A percentile compares a stretch with the other conserved stretches of the same genome.
phyloP scores from a whole-genome alignment of 2,329 filamentous ascomycete genomes.

The Aspergillus floridensis region DNA sequence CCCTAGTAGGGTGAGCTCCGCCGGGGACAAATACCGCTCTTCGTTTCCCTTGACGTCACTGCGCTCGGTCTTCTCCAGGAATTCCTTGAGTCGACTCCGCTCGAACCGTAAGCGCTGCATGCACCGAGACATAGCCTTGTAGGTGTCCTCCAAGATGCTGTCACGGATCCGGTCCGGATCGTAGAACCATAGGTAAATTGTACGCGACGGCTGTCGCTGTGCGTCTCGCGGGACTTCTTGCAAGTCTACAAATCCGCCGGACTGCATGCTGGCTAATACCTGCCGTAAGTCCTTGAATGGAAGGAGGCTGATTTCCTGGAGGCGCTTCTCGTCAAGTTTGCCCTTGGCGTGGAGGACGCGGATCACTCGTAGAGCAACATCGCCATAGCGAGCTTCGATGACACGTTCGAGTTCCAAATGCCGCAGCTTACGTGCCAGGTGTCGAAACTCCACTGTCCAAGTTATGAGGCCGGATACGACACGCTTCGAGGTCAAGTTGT shows the following conservation, averaged over 20 bases:
- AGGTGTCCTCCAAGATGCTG: conserved; percentile 74
- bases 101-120: conserved; percentile 78
- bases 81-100: conserved; percentile 65
- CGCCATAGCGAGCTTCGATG: conserved; percentile 73
- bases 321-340: conserved; percentile 89
- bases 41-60: conserved; percentile 83
- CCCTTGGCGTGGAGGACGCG: conserved; percentile 83
- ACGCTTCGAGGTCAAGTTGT: conserved; percentile 37
- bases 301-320: conserved; percentile 77
- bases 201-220: conserved; percentile 74
- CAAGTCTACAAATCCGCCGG: conserved; percentile 80
- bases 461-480: conserved; percentile 58
- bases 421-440: conserved; percentile 67
- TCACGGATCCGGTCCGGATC: conserved; percentile 70
- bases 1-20: conserved; percentile 69
- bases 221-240: conserved; percentile 93
- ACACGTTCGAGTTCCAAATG: conserved; percentile 78
- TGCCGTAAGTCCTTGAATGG: conserved; percentile 80
- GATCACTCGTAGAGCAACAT: conserved; percentile 74
- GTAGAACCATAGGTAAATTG: conserved; percentile 89
- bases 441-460: conserved; percentile 82
- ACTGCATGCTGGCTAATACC: conserved; percentile 80
- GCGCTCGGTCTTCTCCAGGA: conserved; percentile 78
- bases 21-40: conserved; percentile 71
- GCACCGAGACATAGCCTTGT: conserved; percentile 84